Conservation (phyloP, 495 filamentous ascomycete species). For the Aeminium ludgeri region DNA sequence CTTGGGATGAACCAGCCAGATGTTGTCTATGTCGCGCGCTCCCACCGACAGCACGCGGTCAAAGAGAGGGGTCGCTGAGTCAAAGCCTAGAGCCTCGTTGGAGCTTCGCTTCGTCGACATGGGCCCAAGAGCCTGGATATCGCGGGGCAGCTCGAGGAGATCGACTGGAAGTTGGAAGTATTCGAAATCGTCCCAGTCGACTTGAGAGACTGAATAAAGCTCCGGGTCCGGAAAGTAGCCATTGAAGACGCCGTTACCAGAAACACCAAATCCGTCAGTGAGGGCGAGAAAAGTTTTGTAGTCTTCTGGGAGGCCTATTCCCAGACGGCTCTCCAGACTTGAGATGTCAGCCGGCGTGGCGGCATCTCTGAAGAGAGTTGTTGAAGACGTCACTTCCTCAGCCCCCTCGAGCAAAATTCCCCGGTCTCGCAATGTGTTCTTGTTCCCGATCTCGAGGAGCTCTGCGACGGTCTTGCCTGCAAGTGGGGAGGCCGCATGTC, state of each 20-base stretch:
- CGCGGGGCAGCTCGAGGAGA: background rate
- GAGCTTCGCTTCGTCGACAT: background rate
- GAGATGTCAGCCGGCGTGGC: constrained; percentile 4
- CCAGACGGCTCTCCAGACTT: constrained; percentile 3
- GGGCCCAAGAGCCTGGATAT: background rate
- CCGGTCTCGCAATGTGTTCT: background rate
- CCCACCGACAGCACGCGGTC: constrained; percentile 1
- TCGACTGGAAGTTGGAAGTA: constrained; percentile 1
- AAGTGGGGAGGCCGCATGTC: background rate
- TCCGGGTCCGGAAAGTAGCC: background rate
- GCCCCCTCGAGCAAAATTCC: too few species aligned
- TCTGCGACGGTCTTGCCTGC: background rate
- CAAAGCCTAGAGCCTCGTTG: background rate
- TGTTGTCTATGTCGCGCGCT: background rate
- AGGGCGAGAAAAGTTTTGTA: constrained; percentile 13
- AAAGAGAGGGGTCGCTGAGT: background rate
- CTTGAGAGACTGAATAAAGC: background rate
- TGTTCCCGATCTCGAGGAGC: constrained; percentile 2
- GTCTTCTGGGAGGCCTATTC: constrained; percentile 5
- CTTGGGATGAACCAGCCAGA: constrained; percentile 4
- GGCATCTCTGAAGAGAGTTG: constrained; percentile 7
- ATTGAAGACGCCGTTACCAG: background rate
- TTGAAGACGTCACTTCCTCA: background rate
- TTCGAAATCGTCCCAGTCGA: background rate
- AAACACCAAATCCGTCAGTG: constrained; percentile 11